Percentiles rank a stretch among this genome's conserved stretches.
phyloP scores from a whole-genome alignment of 2,329 filamentous ascomycete genomes.

The Phialemoniopsis sp. region DNA sequence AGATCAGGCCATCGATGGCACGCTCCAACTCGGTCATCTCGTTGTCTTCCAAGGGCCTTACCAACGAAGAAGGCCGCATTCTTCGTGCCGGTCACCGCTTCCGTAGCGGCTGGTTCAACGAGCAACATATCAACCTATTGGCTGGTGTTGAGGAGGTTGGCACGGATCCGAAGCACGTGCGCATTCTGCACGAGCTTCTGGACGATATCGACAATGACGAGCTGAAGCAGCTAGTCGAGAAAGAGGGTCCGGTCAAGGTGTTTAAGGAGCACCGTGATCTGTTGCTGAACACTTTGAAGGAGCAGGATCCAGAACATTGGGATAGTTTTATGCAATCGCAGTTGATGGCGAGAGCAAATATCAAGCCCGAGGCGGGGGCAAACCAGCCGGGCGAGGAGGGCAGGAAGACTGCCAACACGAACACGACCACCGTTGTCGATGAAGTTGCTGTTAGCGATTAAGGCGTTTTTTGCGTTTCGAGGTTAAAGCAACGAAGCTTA shows the following conservation, averaged over 20 bases:
- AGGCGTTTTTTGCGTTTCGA: neutral
- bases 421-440: constrained; percentile 10
- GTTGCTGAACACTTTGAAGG: constrained; percentile 45
- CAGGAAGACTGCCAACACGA: too few species aligned
- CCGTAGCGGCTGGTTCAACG: constrained; percentile 46
- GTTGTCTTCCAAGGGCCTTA: constrained; percentile 44
- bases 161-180: constrained; percentile 44
- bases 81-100: constrained; percentile 54
- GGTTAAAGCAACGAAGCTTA: neutral
- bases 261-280: constrained; percentile 55
- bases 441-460: constrained; percentile 2
- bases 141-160: constrained; percentile 44
- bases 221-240: constrained; percentile 45
- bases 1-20: constrained; percentile 37
- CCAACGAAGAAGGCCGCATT: constrained; percentile 53
- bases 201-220: constrained; percentile 59
- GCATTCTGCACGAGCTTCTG: constrained; percentile 57
- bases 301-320: constrained; percentile 64
- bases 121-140: constrained; percentile 46
- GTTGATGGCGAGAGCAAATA: constrained; percentile 53
- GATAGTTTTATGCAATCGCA: constrained; percentile 58
- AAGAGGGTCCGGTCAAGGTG: constrained; percentile 55
- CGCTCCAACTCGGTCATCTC: constrained; percentile 50
- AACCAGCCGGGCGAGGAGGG: too few species aligned
- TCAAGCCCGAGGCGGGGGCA: constrained; percentile 19